Base-by-base conservation (phyloP, 2,329 filamentous ascomycete species). In the Xylaria polymorpha region DNA sequence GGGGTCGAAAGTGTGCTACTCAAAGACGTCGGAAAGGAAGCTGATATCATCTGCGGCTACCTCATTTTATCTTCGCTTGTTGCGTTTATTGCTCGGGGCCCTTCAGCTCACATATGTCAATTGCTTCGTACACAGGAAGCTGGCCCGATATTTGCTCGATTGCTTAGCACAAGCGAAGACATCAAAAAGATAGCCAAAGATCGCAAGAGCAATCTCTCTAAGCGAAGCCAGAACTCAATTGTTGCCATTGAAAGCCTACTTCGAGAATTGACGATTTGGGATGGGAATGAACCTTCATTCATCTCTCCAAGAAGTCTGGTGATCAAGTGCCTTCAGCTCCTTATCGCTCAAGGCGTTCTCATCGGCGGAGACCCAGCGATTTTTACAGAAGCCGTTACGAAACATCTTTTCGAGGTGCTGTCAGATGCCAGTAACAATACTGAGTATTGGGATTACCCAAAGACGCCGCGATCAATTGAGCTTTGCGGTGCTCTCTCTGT, bases 1-100 rank as follows among this genome's bases (percentile, higher is more conserved):
- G 88, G 89, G 7, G 88, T 92, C 65, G 92, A 93, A 70, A 86
- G 89, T 63, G 87, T 87, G 37, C 83, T 98, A 18, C 87, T 94
- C 61, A 84, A 87, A 53, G 86, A 87, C 50, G 83, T 92, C 10
- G 85, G 84, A 0, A 83, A 84, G 58, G 88, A 91, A 74, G 80
- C 84, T 1, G 91, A 94, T 76, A 72, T 85, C 25, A 81, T 91
- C 43, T 85, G 86, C 61, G 89, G 89, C 7, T 92, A 91, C 75
- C 82, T 89, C 1, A 84, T 94, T 15, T 80, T 87, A n/a, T 86
- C 88, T 1, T 85, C 88, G n/a, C 81, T 93, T 5, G 81, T 89
- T 5, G 86, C 87, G 3, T 85, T 95, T 37, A 78, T 94, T 32
- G 81, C 85, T 7, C 86, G 87, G 9, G 87, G 86, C n/a, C 84